phyloP scores from a whole-genome alignment of 2,329 filamentous ascomycete genomes.

The Microthyrium microscopicum region DNA sequence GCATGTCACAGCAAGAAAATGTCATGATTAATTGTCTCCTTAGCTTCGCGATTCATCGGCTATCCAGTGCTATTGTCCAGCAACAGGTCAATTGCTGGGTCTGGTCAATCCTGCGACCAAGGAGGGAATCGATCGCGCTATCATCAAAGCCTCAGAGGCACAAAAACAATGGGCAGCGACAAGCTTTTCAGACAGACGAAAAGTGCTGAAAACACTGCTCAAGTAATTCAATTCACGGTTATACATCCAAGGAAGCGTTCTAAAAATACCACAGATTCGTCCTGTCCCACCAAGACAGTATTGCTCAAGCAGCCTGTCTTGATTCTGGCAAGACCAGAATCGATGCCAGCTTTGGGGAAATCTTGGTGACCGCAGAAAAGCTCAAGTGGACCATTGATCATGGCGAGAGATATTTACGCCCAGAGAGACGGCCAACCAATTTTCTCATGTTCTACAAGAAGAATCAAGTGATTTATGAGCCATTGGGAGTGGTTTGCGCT shows the following conservation, averaged over 20 bases:
- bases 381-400: conserved; percentile 86
- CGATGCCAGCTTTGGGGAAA: conserved; percentile 85
- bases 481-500: conserved; percentile 79
- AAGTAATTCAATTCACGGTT: conserved; percentile 30
- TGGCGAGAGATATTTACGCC: conserved; percentile 62
- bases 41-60: conserved; percentile 45
- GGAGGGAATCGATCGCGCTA: conserved; percentile 60
- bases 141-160: conserved; percentile 56
- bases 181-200: conserved; percentile 58
- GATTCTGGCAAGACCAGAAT: conserved; percentile 95
- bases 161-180: conserved; percentile 66
- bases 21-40: not conserved
- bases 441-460: conserved; percentile 90
- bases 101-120: conserved; percentile 60
- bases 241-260: not conserved
- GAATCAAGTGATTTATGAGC: conserved; percentile 81
- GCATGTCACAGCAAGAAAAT: not conserved
- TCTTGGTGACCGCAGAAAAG: conserved; percentile 86
- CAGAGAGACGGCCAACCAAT: conserved; percentile 66
- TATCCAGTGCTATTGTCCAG: conserved; percentile 77
- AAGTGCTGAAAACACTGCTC: conserved; percentile 65
- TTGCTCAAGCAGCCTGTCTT: conserved; percentile 70
- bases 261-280: conserved; percentile 38
- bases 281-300: conserved; percentile 74
- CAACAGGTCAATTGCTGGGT: conserved; percentile 72